Conservation (phyloP, 2,329 filamentous ascomycete genomes). For the Byssothecium circinans region DNA sequence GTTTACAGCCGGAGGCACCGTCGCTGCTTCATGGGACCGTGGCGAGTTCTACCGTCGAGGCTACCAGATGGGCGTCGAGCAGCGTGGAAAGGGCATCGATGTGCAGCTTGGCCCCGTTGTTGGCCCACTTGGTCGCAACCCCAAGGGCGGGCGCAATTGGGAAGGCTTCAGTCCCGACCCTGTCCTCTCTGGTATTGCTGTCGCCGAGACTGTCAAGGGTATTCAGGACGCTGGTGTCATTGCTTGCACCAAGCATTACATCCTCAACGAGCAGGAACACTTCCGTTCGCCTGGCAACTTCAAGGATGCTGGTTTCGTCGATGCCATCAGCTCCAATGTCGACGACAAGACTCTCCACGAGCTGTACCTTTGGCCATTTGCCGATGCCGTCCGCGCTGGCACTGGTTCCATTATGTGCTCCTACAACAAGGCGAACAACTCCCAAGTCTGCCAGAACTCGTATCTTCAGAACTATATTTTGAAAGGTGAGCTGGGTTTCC, state of each 20-base stretch:
- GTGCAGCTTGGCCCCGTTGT: constrained; percentile 77
- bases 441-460: constrained; percentile 77
- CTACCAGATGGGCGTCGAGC: constrained; percentile 73
- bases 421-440: constrained; percentile 80
- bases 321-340: constrained; percentile 62
- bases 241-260: constrained; percentile 69
- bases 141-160: constrained; percentile 60
- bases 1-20: constrained; percentile 76
- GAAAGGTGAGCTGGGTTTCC: constrained; percentile 79
- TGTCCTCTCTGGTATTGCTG: constrained; percentile 70
- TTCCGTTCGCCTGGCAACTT: constrained; percentile 66
- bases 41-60: constrained; percentile 69
- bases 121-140: constrained; percentile 69
- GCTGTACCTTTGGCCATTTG: constrained; percentile 63
- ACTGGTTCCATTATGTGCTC: constrained; percentile 60
- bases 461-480: constrained; percentile 73
- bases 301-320: constrained; percentile 61
- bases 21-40: constrained; percentile 82
- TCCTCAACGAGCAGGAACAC: constrained; percentile 63
- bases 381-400: constrained; percentile 54
- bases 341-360: constrained; percentile 67
- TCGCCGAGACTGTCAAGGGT: constrained; percentile 73
- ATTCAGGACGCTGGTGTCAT: constrained; percentile 82
- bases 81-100: constrained; percentile 74
- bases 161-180: constrained; percentile 69